Evolutionary conservation across 2,329 filamentous ascomycete genomes (phyloP).

Genomic region (Colletotrichum acutatum): DNA sequence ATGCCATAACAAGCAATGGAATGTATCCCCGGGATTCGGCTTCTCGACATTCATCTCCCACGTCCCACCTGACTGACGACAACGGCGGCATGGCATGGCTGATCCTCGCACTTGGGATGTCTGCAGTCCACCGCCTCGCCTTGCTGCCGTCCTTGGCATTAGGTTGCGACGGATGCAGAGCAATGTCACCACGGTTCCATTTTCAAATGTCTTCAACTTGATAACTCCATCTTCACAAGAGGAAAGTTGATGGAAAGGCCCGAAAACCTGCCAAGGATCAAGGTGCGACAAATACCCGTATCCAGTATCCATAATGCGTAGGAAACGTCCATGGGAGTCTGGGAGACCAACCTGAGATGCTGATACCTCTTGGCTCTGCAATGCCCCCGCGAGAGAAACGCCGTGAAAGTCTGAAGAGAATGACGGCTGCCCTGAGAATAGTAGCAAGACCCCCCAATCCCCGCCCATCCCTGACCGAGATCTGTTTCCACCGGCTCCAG

Average conservation of each 20-base stretch:
- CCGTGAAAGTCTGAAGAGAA: not conserved
- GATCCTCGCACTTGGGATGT: not conserved
- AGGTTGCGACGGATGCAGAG: not conserved
- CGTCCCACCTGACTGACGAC: not conserved
- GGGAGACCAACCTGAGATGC: conserved; percentile 25
- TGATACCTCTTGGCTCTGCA: conserved; percentile 33
- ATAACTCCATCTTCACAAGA: not conserved
- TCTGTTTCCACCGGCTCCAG: conserved; percentile 17
- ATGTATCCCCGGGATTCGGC: conserved; percentile 31
- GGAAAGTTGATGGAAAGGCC: not conserved
- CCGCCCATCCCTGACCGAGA: conserved; percentile 25
- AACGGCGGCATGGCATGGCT: not conserved
- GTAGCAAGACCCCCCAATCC: conserved; percentile 10
- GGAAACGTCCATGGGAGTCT: conserved; percentile 22
- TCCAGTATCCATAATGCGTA: not conserved
- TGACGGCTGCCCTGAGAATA: conserved; percentile 13
- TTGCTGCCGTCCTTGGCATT: conserved; percentile 2
- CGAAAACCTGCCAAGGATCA: not conserved
- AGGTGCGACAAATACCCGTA: not conserved
- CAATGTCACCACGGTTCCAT: not conserved
- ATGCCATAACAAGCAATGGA: not conserved
- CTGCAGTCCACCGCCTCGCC: not conserved
- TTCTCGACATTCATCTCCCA: not conserved
- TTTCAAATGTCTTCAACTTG: not conserved
- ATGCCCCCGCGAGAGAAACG: conserved; percentile 21